Evolutionary conservation across 768 basidiomycete species (phyloP).

Genomic region (Trametes villosa): DNA sequence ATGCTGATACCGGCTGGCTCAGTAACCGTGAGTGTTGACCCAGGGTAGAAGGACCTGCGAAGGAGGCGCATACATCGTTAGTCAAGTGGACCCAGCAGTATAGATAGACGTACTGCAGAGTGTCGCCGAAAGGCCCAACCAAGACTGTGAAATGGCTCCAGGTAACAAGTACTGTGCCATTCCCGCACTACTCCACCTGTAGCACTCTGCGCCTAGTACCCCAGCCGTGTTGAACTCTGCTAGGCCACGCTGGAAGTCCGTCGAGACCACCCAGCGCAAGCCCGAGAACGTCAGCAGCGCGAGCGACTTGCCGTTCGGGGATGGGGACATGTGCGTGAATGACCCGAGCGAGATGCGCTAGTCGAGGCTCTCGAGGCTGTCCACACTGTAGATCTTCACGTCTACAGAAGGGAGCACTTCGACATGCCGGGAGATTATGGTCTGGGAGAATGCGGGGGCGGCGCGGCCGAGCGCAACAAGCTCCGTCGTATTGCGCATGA

Average conservation of each 20-base stretch:
- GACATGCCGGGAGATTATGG: constrained; percentile 46
- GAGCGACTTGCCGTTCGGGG: constrained; percentile 92
- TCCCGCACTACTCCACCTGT: constrained; percentile 94
- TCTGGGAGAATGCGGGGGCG: constrained; percentile 66
- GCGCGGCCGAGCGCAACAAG: constrained; percentile 70
- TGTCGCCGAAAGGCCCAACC: constrained; percentile 93
- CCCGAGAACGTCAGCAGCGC: constrained; percentile 78
- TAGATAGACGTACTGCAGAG: constrained; percentile 65
- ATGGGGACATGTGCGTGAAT: constrained; percentile 84
- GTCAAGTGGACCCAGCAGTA: neutral
- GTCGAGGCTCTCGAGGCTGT: constrained; percentile 87
- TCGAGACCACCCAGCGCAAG: constrained; percentile 90
- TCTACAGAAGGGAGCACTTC: constrained; percentile 61
- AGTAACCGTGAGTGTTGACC: constrained; percentile 75
- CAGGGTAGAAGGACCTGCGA: constrained; percentile 81
- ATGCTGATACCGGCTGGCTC: constrained; percentile 93
- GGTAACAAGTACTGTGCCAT: constrained; percentile 88
- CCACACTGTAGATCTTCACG: constrained; percentile 79
- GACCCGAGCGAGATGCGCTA: constrained; percentile 89
- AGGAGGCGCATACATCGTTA: constrained; percentile 13
- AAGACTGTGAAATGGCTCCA: constrained; percentile 80
- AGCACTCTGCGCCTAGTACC: constrained; percentile 57
- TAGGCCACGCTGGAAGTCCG: constrained; percentile 87
- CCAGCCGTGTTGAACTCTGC: constrained; percentile 82
- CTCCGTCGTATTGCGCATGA: constrained; percentile 86